Evolutionary conservation across 257 asterid genomes (phyloP).

Genomic region (Solanum pinnatisectum): DNA sequence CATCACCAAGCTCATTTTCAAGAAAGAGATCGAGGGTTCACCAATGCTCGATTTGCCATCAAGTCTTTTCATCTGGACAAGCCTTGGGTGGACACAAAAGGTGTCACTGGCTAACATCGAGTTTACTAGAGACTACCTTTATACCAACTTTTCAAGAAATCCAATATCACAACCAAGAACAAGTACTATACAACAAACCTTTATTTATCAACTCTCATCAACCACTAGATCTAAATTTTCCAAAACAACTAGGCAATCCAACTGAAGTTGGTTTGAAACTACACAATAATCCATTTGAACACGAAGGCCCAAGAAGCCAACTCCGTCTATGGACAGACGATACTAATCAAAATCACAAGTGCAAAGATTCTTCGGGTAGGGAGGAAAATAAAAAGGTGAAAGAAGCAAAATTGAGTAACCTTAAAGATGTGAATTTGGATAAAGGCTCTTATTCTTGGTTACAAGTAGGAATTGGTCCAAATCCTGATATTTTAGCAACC

Average conservation of each 20-base stretch:
- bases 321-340: constrained; percentile 18
- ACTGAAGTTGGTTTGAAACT: not conserved
- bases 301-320: constrained; percentile 20
- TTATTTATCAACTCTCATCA: constrained; percentile 9
- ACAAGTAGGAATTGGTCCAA: constrained; percentile 70
- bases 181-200: not conserved
- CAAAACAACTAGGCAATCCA: constrained; percentile 4
- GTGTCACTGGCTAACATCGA: constrained; percentile 63
- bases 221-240: constrained; percentile 43
- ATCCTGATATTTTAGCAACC: not conserved
- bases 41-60: constrained; percentile 69
- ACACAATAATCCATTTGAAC: not conserved
- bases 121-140: constrained; percentile 37
- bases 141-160: constrained; percentile 31
- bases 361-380: not conserved
- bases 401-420: constrained; percentile 43
- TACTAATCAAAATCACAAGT: constrained; percentile 1
- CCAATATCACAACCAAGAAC: constrained; percentile 6
- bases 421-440: constrained; percentile 45
- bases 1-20: not conserved
- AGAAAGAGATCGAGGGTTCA: constrained; percentile 40
- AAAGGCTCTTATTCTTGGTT: constrained; percentile 57
- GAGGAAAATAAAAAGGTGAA: constrained; percentile 33
- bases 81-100: constrained; percentile 87
- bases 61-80: constrained; percentile 73